Base-by-base conservation (phyloP, 345 rosid genomes). In the Populus ilicifolia region DNA sequence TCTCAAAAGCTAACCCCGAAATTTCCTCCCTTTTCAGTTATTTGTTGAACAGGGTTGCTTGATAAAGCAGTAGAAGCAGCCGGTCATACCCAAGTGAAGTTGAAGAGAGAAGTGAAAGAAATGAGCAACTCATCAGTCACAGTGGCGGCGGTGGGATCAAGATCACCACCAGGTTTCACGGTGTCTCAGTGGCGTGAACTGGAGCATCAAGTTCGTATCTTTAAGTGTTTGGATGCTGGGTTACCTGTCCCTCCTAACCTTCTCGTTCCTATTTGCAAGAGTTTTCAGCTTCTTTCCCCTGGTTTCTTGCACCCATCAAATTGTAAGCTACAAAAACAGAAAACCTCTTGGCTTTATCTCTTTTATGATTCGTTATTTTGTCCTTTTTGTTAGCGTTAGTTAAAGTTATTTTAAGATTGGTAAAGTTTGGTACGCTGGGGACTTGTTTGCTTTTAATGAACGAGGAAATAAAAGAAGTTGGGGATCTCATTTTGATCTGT, bases 121-220 rank as follows among this genome's bases (percentile, higher is more conserved):
- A 43, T 43, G 72, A 67, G 52, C 72, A 25, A 23, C 27, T 69
- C 72, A 69, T 36, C 72, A 25, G 52, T 69, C 8, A 69, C 72
- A 14, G 72, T 69, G 72, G 72, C 72, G 50, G 52, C 72, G 54
- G 52, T 5, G 72, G 72, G 48, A 2, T 16, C 30, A 59, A 59
- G 64, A 30, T 29, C 52, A 36, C 70, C 36, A 10, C n/a, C 70
- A 16, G 11, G 44, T 44, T 89, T 89, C 83, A 88, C 93, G 70
- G 81, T 67, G 70, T 71, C 81, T 1, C 98, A 93, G 77, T 90
- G 92, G 93, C 95, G 92, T 76, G 98, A 93, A 81, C 93, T 93
- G 56, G 97, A 93, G 87, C 91, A 92, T 81, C 98, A 93, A 86
- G 98, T 95, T 68, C 86, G 90, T 54, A 89, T 93, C 87, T 93